Conservation (phyloP, 2,329 filamentous ascomycete genomes). For the Pyrenochaeta sp. region DNA sequence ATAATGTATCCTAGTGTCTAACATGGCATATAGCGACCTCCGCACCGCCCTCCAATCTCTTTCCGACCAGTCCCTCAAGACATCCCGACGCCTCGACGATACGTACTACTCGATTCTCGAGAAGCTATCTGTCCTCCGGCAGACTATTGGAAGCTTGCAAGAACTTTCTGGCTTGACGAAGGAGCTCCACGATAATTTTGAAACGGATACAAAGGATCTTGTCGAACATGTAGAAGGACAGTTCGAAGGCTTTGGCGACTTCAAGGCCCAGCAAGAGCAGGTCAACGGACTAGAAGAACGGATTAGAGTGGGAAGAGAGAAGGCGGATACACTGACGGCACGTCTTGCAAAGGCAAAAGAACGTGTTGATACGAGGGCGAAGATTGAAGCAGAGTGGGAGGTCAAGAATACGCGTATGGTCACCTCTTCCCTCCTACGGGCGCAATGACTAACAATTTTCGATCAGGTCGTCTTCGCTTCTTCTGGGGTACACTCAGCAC, state of each 20-base stretch:
- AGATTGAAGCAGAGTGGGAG: constrained; percentile 72
- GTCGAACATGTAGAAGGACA: constrained; percentile 68
- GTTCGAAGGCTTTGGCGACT: constrained; percentile 68
- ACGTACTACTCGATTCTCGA: constrained; percentile 78
- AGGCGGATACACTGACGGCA: constrained; percentile 66
- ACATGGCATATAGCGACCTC: constrained; percentile 47
- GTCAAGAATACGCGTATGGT: constrained; percentile 63
- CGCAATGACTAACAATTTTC: constrained; percentile 15
- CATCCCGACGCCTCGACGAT: constrained; percentile 73
- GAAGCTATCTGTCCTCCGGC: constrained; percentile 70
- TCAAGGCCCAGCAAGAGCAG: constrained; percentile 70
- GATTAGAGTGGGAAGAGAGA: constrained; percentile 67
- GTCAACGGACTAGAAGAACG: constrained; percentile 70
- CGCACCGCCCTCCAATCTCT: constrained; percentile 56
- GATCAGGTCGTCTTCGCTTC: constrained; percentile 63
- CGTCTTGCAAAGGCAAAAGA: constrained; percentile 71
- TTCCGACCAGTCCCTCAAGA: constrained; percentile 66
- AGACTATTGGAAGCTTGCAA: constrained; percentile 70
- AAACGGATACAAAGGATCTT: constrained; percentile 66
- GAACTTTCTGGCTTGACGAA: constrained; percentile 71
- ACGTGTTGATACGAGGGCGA: constrained; percentile 73
- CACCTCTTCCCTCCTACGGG: not conserved
- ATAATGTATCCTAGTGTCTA: constrained; percentile 9
- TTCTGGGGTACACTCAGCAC: constrained; percentile 67
- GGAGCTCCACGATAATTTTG: constrained; percentile 67